These are phyloP conservation scores for Saccharomycopsis sp. DNA, from an alignment of 805 yeast species.

Conservation along the genomic window DNA sequence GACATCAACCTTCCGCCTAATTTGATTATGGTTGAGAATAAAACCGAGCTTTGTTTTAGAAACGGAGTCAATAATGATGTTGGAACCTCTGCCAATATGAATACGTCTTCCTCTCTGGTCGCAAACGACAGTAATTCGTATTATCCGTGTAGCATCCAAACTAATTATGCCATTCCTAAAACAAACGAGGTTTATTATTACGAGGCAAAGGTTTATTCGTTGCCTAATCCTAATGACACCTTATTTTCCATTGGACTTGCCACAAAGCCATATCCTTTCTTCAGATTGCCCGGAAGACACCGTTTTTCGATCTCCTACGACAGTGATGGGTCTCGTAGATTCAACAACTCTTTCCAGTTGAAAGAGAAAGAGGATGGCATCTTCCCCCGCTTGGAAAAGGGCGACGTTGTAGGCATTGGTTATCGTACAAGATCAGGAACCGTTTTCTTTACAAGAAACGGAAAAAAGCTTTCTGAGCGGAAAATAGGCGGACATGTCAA, in stretches of 20 bases:
- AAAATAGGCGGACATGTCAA: constrained; percentile 73
- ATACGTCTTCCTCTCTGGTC: not conserved
- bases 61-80: constrained; percentile 28
- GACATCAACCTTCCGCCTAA: constrained; percentile 46
- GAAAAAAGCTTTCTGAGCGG: constrained; percentile 78
- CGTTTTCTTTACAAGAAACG: constrained; percentile 89
- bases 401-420: constrained; percentile 93
- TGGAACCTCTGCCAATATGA: constrained; percentile 25
- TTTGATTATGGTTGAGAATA: constrained; percentile 56
- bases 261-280: constrained; percentile 87
- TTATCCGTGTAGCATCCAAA: constrained; percentile 60
- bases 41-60: constrained; percentile 41
- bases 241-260: constrained; percentile 70
- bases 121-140: constrained; percentile 39
- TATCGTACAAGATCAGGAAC: constrained; percentile 78
- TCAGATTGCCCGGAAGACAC: constrained; percentile 89
- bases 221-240: constrained; percentile 46
- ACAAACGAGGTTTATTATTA: constrained; percentile 82
- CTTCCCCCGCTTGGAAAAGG: constrained; percentile 60
- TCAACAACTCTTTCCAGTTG: constrained; percentile 64
- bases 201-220: constrained; percentile 76
- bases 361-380: constrained; percentile 41
- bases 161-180: constrained; percentile 80
- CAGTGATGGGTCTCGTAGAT: constrained; percentile 72
- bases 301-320: constrained; percentile 82